These are phyloP conservation scores for Psophocarpus tetragonolobus DNA, from an alignment of 306 rosid species.

Conservation along the genomic window DNA sequence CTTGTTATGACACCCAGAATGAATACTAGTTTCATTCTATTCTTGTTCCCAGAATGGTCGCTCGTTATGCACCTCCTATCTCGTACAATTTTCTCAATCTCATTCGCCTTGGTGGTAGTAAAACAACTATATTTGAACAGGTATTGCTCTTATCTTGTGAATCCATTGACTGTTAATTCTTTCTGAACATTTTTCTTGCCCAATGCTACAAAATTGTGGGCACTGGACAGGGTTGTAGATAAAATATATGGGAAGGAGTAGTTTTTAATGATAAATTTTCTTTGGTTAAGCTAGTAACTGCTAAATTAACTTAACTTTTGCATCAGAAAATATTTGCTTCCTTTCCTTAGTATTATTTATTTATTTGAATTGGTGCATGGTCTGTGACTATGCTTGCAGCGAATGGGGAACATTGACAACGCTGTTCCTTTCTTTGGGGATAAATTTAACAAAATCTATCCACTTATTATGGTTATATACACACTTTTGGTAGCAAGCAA, in stretches of 20 bases:
- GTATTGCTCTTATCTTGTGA: slow-evolving; percentile 41
- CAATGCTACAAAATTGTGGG: slow-evolving; percentile 13
- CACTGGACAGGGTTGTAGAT: slow-evolving; percentile 8
- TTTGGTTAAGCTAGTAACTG: slow-evolving; percentile 3
- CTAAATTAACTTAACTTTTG: slow-evolving; percentile 1
- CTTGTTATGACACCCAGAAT: slow-evolving; percentile 16
- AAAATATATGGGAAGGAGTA: too few species aligned
- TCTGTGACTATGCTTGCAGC: slow-evolving; percentile 60
- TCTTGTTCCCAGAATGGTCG: slow-evolving; percentile 75
- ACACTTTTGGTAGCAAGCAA: slow-evolving; percentile 89
- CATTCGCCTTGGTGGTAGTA: slow-evolving; percentile 58
- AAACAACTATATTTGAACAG: slow-evolving; percentile 74
- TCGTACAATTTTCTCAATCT: slow-evolving; percentile 96
- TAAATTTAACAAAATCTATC: slow-evolving; percentile 81
- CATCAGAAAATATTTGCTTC: background rate
- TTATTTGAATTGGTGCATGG: slow-evolving; percentile 9
- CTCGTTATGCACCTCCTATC: slow-evolving; percentile 97
- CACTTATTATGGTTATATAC: slow-evolving; percentile 96
- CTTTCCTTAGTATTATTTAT: background rate
- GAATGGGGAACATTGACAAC: slow-evolving; percentile 84
- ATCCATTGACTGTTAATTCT: slow-evolving; percentile 5
- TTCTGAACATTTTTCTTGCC: background rate
- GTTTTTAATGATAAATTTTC: background rate
- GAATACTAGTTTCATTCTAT: slow-evolving; percentile 23
- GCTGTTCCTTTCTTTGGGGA: slow-evolving; percentile 89